Evolutionary conservation across 2,329 filamentous ascomycete genomes (phyloP), one percentile per base, ranked within the genome.

Genomic region (Paraphoma chrysanthemicola): DNA sequence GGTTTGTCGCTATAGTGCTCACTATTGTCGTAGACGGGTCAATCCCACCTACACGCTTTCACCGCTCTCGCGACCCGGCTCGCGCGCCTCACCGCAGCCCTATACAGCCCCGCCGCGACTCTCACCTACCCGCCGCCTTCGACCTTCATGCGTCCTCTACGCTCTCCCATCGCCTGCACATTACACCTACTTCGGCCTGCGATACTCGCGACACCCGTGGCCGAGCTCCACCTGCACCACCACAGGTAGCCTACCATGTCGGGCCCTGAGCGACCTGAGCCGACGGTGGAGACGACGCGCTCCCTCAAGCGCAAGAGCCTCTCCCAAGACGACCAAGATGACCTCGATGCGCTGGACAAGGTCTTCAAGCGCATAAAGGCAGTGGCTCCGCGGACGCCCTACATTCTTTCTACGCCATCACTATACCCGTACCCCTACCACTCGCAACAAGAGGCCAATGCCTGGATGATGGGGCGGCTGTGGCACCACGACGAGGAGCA

Each of bases 401-500:
- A 83, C 54, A 75, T 82, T 43, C 69, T 82, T 45, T 80, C 79
- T 6, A 80, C 81, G n/a, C 79, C 80, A 11, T 80, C 80, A 30
- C 71, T 81, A 49, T 66, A 79, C 44, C 75, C 75, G 4, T 82
- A 80, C 61, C 73, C 74, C 51, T 78, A 82, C 54, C 69, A 72
- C 51, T 78, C 77, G n/a, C 69, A 71, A 36, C 73, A 79, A 57
- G 68, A 78, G 66, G 68, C 75, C 55, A 63, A 72, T 54, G 70
- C 71, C 55, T 82, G 80, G 80, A 77, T 77, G 58, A 51, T 77
- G 56, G 78, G 82, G 53, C 82, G 81, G 2, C 82, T 85, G 4
- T 89, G 88, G 72, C 73, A 77, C 48, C 73, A 73, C 16, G 77
- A 82, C 60, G 86, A 89, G 72, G 81, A 86, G 65, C 78, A 82